Evolutionary conservation across 768 basidiomycete species (phyloP).

Genomic region (Suillus occidentalis): DNA sequence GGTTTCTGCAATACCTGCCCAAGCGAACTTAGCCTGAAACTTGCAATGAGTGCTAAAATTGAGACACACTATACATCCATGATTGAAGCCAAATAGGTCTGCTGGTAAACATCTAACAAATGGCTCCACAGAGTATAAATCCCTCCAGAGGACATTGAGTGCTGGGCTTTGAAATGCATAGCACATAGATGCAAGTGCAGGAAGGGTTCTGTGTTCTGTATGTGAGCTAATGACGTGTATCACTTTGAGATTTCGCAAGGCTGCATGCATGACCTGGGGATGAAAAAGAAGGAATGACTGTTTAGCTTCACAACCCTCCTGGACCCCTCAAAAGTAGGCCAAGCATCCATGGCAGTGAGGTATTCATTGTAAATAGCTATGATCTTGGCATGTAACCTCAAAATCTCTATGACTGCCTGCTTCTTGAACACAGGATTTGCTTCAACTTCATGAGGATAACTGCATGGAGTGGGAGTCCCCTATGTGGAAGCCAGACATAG

Average conservation of each 20-base stretch:
- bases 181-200: slow-evolving; percentile 24
- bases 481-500: neutral
- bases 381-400: neutral
- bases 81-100: neutral
- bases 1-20: neutral
- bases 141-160: slow-evolving; percentile 26
- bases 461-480: neutral
- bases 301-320: too few relatives aligned
- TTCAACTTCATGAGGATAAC: neutral
- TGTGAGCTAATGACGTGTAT: neutral
- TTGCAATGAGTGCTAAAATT: neutral
- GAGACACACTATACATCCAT: neutral
- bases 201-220: slow-evolving; percentile 13
- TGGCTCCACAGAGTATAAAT: slow-evolving; percentile 20
- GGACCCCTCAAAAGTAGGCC: neutral
- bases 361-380: neutral
- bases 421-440: neutral
- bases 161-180: slow-evolving; percentile 22
- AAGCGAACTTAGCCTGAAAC: neutral
- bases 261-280: neutral
- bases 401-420: too few relatives aligned
- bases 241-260: neutral
- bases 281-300: too few relatives aligned
- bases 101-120: slow-evolving; percentile 10
- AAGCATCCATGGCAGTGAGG: neutral